Evolutionary conservation across 495 filamentous ascomycete genomes (phyloP).

Genomic region (Xeromyces bisporus): DNA sequence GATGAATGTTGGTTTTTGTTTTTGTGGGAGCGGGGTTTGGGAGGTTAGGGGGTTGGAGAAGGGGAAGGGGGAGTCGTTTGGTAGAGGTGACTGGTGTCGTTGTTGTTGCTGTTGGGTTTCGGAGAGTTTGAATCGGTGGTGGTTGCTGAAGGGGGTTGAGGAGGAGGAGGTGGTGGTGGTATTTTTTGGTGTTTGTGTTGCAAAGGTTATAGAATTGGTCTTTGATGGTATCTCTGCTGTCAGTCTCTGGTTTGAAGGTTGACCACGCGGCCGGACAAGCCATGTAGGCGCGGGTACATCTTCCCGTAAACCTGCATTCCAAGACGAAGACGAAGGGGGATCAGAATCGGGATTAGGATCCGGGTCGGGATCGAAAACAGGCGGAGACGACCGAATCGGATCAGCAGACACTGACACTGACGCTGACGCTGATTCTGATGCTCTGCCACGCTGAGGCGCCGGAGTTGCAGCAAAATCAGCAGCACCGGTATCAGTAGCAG

Average conservation of each 20-base stretch:
- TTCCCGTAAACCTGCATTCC: too few relatives aligned
- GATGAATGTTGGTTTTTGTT: slow-evolving; percentile 21
- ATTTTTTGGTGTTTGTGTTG: slow-evolving; percentile 3
- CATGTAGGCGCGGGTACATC: too few relatives aligned
- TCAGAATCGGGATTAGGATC: too few relatives aligned
- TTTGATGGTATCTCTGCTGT: slow-evolving; percentile 1
- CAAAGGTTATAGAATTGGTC: slow-evolving; percentile 2
- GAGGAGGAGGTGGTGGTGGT: too few relatives aligned
- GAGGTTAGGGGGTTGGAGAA: neutral
- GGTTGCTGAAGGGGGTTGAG: slow-evolving; percentile 12
- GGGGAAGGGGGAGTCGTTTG: neutral
- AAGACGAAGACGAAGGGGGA: too few relatives aligned
- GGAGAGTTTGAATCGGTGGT: slow-evolving; percentile 16
- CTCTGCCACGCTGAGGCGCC: too few relatives aligned
- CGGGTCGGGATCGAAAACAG: too few relatives aligned
- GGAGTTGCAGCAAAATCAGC: neutral
- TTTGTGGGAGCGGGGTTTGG: slow-evolving; percentile 9
- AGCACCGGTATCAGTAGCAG: neutral
- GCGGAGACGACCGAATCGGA: too few relatives aligned
- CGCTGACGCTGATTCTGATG: too few relatives aligned
- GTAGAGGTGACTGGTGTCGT: slow-evolving; percentile 5
- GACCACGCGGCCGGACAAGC: too few relatives aligned
- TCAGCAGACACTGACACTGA: too few relatives aligned
- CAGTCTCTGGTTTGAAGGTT: neutral
- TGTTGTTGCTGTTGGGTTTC: slow-evolving; percentile 8